Conservation (phyloP, 331 rosid species). For the Quercus tomentella region DNA sequence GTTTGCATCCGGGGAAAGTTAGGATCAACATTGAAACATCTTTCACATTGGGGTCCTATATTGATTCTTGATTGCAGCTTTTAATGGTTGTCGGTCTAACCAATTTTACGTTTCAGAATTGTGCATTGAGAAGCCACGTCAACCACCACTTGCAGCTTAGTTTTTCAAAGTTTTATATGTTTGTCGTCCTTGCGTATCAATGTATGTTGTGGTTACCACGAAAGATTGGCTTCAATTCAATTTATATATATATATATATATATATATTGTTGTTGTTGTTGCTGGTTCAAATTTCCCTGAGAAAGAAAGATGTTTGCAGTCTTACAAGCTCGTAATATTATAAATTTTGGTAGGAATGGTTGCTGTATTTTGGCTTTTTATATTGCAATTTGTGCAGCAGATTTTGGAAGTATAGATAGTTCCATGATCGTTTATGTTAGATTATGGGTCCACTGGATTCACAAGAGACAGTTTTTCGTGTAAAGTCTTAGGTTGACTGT, state of each 20-base stretch:
- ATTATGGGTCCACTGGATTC: not conserved
- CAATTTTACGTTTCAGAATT: not conserved
- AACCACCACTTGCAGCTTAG: not conserved
- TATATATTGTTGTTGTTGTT: not conserved
- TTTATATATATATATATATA: no score
- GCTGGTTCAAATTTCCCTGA: not conserved
- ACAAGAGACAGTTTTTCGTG: not conserved
- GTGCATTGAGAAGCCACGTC: not conserved
- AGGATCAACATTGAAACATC: no score
- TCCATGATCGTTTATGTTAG: not conserved
- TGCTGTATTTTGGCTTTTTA: not conserved
- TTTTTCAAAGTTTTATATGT: not conserved
- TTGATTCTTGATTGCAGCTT: no score
- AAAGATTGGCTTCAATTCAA: not conserved
- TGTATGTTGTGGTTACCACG: not conserved
- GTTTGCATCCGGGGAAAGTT: no score
- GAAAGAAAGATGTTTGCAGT: not conserved
- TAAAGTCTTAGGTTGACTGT: not conserved
- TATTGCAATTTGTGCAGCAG: not conserved
- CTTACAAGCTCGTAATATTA: not conserved
- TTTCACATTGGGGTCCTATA: no score
- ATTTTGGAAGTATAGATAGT: not conserved
- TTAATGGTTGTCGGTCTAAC: not conserved
- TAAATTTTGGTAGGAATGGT: not conserved
- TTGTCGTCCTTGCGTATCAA: not conserved